These are phyloP conservation scores for Mortierella sp. DNA, from an alignment of 371 early-diverging fungal species.

Conservation along the genomic window DNA sequence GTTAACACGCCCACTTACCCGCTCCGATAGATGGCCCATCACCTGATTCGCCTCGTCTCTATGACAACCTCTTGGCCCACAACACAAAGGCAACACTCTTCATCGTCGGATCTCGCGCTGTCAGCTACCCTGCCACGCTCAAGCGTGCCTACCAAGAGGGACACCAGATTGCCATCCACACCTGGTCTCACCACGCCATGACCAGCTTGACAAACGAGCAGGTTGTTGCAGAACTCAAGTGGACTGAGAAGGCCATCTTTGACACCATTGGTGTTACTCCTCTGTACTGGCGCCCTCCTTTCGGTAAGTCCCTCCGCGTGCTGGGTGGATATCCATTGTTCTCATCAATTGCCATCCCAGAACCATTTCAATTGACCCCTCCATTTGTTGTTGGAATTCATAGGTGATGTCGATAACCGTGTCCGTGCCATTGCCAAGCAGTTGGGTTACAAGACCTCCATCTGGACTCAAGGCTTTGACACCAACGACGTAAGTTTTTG, in stretches of 20 bases:
- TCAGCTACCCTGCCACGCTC: no score
- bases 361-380: no score
- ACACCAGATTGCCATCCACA: slow-evolving; percentile 61
- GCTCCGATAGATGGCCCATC: no score
- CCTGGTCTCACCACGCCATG: slow-evolving; percentile 68
- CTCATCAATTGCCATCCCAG: no score
- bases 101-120: no score
- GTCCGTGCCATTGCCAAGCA: slow-evolving; percentile 26
- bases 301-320: no score
- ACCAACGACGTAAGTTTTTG: slow-evolving; percentile 2
- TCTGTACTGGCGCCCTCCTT: slow-evolving; percentile 13
- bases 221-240: slow-evolving; percentile 65
- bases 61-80: no score
- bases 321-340: no score
- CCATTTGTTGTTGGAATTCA: no score
- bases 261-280: slow-evolving; percentile 11
- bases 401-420: slow-evolving; percentile 47
- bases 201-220: slow-evolving; percentile 64
- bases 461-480: slow-evolving; percentile 2
- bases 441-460: slow-evolving; percentile 4
- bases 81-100: no score
- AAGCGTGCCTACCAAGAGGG: slow-evolving; percentile 27
- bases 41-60: no score
- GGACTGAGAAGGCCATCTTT: slow-evolving; percentile 15
- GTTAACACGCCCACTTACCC: no score